A percentile compares a stretch with the other conserved stretches of the same genome.
Evolutionary conservation across 23 red algal species (phyloP).

Genomic region (Gracilaria gracilis): DNA sequence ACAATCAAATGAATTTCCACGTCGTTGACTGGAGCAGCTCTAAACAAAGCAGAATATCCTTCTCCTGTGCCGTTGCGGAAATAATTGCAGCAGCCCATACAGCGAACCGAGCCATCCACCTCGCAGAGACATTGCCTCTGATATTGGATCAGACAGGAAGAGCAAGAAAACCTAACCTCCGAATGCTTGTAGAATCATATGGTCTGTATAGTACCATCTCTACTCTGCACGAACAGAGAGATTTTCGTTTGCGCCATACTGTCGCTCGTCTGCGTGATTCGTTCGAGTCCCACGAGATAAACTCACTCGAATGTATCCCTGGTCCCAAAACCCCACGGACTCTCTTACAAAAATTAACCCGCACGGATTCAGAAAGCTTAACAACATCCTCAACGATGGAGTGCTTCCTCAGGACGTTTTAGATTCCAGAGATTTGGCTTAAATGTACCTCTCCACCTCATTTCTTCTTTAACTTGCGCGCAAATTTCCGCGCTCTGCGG

Average conservation of each 20-base stretch:
- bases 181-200: neutral
- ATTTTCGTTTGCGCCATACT: conserved; percentile 7
- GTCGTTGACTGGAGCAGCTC: conserved; percentile 22
- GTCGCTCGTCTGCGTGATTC: conserved; percentile 6
- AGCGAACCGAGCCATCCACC: neutral
- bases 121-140: neutral
- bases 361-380: neutral
- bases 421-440: too few species aligned
- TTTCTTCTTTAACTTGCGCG: too few species aligned
- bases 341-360: neutral
- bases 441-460: too few species aligned
- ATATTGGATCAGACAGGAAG: neutral
- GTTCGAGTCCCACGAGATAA: neutral
- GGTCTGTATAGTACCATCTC: neutral
- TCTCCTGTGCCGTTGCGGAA: neutral
- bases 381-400: neutral
- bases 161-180: too few species aligned
- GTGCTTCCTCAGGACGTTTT: too few species aligned
- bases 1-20: neutral
- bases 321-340: neutral
- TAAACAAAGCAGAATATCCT: neutral
- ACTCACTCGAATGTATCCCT: neutral
- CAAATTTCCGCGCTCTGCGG: too few species aligned
- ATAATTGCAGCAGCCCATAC: neutral
- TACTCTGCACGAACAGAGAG: neutral